Evolutionary conservation across 768 basidiomycete species (phyloP).

Genomic region (Trametes villosa): DNA sequence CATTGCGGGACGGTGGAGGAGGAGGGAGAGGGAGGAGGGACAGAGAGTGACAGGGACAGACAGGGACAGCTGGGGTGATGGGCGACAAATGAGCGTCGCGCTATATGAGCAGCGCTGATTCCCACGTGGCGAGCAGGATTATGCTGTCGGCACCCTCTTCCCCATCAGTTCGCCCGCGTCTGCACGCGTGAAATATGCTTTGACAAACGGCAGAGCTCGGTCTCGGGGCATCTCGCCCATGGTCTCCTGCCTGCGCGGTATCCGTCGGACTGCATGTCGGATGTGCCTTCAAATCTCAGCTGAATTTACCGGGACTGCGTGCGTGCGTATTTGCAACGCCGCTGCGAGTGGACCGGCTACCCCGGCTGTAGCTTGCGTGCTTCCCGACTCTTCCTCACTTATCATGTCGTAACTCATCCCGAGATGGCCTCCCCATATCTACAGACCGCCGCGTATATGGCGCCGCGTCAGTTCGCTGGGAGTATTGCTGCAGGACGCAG

Average conservation of each 20-base stretch:
- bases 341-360: not conserved
- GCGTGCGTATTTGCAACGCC: not conserved
- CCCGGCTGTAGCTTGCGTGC: not conserved
- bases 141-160: conserved; percentile 16
- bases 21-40: conserved; percentile 26
- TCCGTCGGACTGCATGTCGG: not conserved
- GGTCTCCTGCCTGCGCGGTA: not conserved
- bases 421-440: too few relatives aligned
- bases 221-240: not conserved
- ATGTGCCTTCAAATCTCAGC: not conserved
- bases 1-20: conserved; percentile 28
- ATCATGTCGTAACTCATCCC: too few relatives aligned
- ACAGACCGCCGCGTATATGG: too few relatives aligned
- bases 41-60: conserved; percentile 20
- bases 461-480: too few relatives aligned
- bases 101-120: conserved; percentile 23
- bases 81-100: conserved; percentile 22
- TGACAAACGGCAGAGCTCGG: not conserved
- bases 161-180: conserved; percentile 1
- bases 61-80: conserved; percentile 14
- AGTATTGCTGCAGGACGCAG: too few relatives aligned
- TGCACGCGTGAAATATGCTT: not conserved
- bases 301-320: not conserved
- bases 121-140: conserved; percentile 26
- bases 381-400: too few relatives aligned